phyloP scores from a whole-genome alignment of 139 green algal species.

The Diplosphaera chodatii region DNA sequence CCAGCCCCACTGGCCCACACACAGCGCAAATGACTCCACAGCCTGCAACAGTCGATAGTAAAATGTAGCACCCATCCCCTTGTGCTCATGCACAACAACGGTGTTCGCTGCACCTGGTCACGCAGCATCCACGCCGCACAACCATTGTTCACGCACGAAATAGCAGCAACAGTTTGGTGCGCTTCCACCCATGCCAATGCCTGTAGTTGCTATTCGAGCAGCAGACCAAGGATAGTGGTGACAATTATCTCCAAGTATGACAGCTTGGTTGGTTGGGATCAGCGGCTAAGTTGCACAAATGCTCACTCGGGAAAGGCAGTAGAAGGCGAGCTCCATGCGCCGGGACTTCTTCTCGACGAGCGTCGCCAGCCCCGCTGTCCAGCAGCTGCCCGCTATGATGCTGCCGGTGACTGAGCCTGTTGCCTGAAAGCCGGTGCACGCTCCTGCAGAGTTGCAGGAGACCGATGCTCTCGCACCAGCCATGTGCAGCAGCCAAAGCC shows the following conservation, averaged over 20 bases:
- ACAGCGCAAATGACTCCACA: slow-evolving; percentile 67
- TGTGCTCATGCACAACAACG: too few species aligned
- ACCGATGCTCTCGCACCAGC: background rate
- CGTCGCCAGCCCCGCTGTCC: slow-evolving; percentile 52
- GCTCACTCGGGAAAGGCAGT: slow-evolving; percentile 57
- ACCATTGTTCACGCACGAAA: too few species aligned
- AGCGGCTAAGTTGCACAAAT: too few species aligned
- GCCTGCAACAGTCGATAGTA: slow-evolving; percentile 18
- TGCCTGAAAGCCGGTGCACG: slow-evolving; percentile 20
- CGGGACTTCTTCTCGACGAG: slow-evolving; percentile 90
- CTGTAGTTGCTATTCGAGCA: too few species aligned
- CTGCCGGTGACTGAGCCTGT: slow-evolving; percentile 31
- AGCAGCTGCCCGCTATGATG: slow-evolving; percentile 43
- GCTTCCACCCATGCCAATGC: too few species aligned
- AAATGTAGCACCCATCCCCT: background rate
- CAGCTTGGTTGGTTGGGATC: too few species aligned
- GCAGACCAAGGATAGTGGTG: too few species aligned
- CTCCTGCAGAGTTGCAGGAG: background rate
- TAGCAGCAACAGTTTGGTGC: too few species aligned
- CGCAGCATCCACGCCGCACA: too few species aligned
- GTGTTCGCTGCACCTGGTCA: too few species aligned
- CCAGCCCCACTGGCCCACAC: slow-evolving; percentile 35
- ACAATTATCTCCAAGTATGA: too few species aligned
- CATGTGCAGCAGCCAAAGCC: background rate
- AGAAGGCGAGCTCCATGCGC: slow-evolving; percentile 93